phyloP scores from a whole-genome alignment of 2,329 filamentous ascomycete species.

The Hyphodiscus sp. region DNA sequence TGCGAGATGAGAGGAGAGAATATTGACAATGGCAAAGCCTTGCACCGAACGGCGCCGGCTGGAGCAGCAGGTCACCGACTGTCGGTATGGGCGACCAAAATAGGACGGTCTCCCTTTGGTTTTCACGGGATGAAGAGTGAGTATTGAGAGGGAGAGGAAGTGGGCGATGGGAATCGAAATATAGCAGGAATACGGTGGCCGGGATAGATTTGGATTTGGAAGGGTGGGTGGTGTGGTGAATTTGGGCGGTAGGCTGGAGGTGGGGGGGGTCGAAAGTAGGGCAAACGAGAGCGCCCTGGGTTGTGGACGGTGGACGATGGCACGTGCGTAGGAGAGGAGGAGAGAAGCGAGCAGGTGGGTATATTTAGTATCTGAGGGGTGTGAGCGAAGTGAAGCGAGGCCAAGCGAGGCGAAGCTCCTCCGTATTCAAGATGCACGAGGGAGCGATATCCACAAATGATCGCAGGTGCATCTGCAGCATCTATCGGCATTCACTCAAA shows the following conservation, averaged over 20 bases:
- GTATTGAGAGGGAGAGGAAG: slow-evolving; percentile 14
- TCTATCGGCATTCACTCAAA: no score
- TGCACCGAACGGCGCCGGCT: slow-evolving; percentile 31
- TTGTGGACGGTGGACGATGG: no score
- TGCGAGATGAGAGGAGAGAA: slow-evolving; percentile 18
- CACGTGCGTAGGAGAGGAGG: not conserved
- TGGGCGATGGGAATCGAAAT: slow-evolving; percentile 19
- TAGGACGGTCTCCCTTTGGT: slow-evolving; percentile 18
- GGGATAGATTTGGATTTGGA: not conserved
- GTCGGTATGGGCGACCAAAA: slow-evolving; percentile 29
- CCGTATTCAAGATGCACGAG: no score
- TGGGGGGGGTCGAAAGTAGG: not conserved
- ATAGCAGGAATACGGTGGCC: slow-evolving; percentile 24
- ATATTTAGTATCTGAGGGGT: no score
- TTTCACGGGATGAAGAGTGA: slow-evolving; percentile 14
- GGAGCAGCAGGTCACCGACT: slow-evolving; percentile 28
- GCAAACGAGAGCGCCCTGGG: not conserved
- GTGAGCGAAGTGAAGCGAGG: no score
- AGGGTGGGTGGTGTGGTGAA: not conserved
- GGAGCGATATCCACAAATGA: no score
- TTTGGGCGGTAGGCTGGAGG: not conserved
- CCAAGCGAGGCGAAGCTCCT: no score
- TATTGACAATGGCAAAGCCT: slow-evolving; percentile 25
- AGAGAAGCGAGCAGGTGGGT: not conserved
- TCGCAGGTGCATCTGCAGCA: no score